Percentiles rank a stretch among this genome's conserved stretches.
Evolutionary conservation across 306 rosid species (phyloP).

Genomic region (Medicago arabica): DNA sequence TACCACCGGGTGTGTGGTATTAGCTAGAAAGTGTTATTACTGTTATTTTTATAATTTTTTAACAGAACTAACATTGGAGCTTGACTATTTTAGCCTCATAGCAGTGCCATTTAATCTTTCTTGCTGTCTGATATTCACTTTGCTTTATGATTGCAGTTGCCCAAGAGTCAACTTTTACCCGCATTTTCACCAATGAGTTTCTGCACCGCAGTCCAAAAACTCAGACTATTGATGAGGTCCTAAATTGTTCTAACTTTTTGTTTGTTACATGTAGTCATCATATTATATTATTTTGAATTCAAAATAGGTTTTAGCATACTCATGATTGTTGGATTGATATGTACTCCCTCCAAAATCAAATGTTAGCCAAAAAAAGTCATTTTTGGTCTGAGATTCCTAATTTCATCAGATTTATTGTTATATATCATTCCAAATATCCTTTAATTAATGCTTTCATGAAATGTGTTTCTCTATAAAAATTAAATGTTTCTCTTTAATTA

Average conservation of each 20-base stretch:
- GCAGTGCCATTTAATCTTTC: constrained; percentile 22
- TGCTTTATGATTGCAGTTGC: constrained; percentile 57
- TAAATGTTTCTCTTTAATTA: not conserved
- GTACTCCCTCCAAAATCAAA: not conserved
- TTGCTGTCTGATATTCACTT: constrained; percentile 37
- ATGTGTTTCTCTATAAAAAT: not conserved
- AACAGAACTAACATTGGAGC: constrained; percentile 30
- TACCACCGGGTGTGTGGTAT: constrained; percentile 56
- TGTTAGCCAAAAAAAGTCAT: not conserved
- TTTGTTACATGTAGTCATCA: constrained; percentile 26
- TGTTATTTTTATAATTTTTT: not conserved
- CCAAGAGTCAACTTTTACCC: constrained; percentile 72
- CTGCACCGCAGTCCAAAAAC: constrained; percentile 83
- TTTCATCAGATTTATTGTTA: not conserved
- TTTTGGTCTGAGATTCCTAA: not conserved
- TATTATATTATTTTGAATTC: constrained; percentile 39
- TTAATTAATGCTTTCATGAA: not conserved
- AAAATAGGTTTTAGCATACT: constrained; percentile 19
- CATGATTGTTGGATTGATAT: constrained; percentile 25
- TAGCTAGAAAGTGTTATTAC: constrained; percentile 12
- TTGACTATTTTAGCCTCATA: constrained; percentile 28
- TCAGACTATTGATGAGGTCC: constrained; percentile 94
- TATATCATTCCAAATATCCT: not conserved
- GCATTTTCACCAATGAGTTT: constrained; percentile 76
- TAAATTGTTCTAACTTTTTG: constrained; percentile 34